phyloP scores from a whole-genome alignment of 2,329 filamentous ascomycete species.

The Amphichorda felina region DNA sequence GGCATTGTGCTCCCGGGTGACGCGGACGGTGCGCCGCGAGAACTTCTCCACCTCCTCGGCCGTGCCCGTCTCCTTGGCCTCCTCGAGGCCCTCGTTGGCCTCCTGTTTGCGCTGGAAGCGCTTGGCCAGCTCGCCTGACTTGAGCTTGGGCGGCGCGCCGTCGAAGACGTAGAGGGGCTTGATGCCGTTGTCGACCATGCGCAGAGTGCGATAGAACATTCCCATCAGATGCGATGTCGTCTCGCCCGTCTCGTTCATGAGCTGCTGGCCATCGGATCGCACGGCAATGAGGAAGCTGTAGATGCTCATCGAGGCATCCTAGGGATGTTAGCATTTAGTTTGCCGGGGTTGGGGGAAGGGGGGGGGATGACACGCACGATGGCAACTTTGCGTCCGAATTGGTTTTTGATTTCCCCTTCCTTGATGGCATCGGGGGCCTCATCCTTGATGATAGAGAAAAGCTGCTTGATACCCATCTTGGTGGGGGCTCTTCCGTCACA shows the following conservation, averaged over 20 bases:
- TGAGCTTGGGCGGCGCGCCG: slow-evolving; percentile 90
- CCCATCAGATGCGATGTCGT: slow-evolving; percentile 98
- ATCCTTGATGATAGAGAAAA: slow-evolving; percentile 76
- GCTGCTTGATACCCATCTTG: slow-evolving; percentile 56
- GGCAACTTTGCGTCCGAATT: slow-evolving; percentile 95
- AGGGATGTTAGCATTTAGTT: background rate
- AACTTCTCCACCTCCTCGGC: slow-evolving; percentile 98
- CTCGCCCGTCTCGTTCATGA: slow-evolving; percentile 89
- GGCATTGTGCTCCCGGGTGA: slow-evolving; percentile 92
- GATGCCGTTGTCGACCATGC: slow-evolving; percentile 97
- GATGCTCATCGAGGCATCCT: slow-evolving; percentile 78
- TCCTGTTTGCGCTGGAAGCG: slow-evolving; percentile 92
- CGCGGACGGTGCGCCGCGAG: slow-evolving; percentile 79
- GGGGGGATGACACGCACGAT: slow-evolving; percentile 49
- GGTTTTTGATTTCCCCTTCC: slow-evolving; percentile 95
- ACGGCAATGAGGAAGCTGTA: slow-evolving; percentile 98
- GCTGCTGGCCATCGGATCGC: slow-evolving; percentile 89
- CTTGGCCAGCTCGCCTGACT: slow-evolving; percentile 92
- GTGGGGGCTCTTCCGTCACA: slow-evolving; percentile 3
- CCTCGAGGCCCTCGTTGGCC: slow-evolving; percentile 79
- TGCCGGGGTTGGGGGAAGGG: background rate
- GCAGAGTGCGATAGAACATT: slow-evolving; percentile 97
- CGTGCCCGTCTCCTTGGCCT: slow-evolving; percentile 94
- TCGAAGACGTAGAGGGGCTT: slow-evolving; percentile 98
- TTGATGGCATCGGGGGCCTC: slow-evolving; percentile 94